Conservation (phyloP, 805 yeast genomes). For the Saccharomyces eubayanus region DNA sequence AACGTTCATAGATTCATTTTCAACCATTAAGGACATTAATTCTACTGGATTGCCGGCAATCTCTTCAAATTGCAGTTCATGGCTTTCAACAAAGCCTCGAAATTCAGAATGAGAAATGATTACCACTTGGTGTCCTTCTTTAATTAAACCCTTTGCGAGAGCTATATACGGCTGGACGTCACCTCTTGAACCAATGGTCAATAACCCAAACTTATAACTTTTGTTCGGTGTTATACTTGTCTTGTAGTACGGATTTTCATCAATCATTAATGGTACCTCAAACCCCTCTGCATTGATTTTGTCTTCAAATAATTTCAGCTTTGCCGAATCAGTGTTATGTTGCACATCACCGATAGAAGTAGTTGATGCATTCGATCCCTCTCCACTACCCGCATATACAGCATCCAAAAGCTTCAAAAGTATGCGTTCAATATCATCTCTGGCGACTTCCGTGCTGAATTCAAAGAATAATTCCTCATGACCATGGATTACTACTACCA, state of each 20-base stretch:
- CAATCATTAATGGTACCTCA: slow-evolving; percentile 61
- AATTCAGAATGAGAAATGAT: slow-evolving; percentile 86
- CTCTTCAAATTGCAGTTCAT: slow-evolving; percentile 60
- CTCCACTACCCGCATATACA: slow-evolving; percentile 1
- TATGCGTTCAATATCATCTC: slow-evolving; percentile 66
- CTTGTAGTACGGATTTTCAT: slow-evolving; percentile 49
- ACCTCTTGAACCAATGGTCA: slow-evolving; percentile 93
- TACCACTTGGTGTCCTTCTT: slow-evolving; percentile 76
- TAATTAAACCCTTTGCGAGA: slow-evolving; percentile 64
- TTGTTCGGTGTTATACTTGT: slow-evolving; percentile 47
- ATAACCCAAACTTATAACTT: slow-evolving; percentile 50
- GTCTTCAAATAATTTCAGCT: slow-evolving; percentile 60
- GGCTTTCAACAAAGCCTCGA: slow-evolving; percentile 57
- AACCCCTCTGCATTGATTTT: slow-evolving; percentile 52
- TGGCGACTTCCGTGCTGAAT: slow-evolving; percentile 50
- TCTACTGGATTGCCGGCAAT: slow-evolving; percentile 93
- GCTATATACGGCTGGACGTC: slow-evolving; percentile 97
- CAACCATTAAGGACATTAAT: slow-evolving; percentile 85
- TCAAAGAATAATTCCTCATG: slow-evolving; percentile 73
- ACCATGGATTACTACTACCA: slow-evolving; percentile 62
- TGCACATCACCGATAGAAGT: slow-evolving; percentile 8
- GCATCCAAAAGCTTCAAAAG: slow-evolving; percentile 33
- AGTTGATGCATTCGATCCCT: slow-evolving; percentile 2
- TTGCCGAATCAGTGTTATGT: slow-evolving; percentile 42
- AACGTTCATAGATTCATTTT: slow-evolving; percentile 80